Evolutionary conservation across 148 eudicot genomes (phyloP).

Genomic region (Drosera capensis): DNA sequence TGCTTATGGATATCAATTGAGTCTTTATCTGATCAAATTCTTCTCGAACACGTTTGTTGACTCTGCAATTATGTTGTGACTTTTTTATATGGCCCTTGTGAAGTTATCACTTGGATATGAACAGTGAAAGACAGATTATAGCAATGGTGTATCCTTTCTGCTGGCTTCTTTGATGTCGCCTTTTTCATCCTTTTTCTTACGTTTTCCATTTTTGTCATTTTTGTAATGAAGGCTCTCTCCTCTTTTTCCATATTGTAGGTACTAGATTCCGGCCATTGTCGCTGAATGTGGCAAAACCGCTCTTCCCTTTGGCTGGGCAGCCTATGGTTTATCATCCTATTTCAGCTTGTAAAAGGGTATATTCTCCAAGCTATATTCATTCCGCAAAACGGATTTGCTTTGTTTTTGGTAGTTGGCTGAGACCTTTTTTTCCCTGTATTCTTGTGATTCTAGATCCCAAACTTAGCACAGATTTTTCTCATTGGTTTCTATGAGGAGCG

Average conservation of each 20-base stretch:
- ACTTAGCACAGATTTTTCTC: slow-evolving; percentile 60
- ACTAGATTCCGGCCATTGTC: slow-evolving; percentile 85
- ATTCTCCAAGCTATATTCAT: not conserved
- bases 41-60: too few species aligned
- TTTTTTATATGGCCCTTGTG: too few species aligned
- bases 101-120: too few species aligned
- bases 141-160: too few species aligned
- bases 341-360: slow-evolving; percentile 88
- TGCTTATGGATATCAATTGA: too few species aligned
- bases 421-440: not conserved
- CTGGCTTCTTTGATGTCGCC: too few species aligned
- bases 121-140: too few species aligned
- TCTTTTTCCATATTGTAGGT: slow-evolving; percentile 46
- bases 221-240: too few species aligned
- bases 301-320: slow-evolving; percentile 90
- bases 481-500: slow-evolving; percentile 80
- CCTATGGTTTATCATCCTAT: slow-evolving; percentile 94
- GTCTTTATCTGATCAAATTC: too few species aligned
- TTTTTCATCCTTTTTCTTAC: too few species aligned
- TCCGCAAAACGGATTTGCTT: not conserved
- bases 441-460: slow-evolving; percentile 38
- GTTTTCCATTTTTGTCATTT: too few species aligned
- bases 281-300: slow-evolving; percentile 78
- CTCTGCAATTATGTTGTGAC: too few species aligned
- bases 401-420: not conserved